phyloP scores from a whole-genome alignment of 441 rosid species.

The Pelargonium australe region DNA sequence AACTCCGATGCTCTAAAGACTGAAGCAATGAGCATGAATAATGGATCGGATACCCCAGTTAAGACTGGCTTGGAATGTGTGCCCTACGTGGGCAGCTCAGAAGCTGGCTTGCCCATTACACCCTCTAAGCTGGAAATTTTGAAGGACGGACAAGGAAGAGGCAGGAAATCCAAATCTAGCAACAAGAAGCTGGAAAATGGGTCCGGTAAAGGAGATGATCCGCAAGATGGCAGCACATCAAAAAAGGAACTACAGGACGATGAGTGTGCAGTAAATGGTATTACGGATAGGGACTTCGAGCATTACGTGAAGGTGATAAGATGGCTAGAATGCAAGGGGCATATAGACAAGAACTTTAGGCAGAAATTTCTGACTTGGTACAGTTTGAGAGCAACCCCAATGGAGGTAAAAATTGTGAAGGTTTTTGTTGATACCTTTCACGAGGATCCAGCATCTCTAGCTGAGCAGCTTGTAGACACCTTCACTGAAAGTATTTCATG shows the following conservation, averaged over 20 bases:
- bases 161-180: slow-evolving; percentile 37
- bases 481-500: slow-evolving; percentile 62
- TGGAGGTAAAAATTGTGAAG: slow-evolving; percentile 74
- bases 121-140: slow-evolving; percentile 66
- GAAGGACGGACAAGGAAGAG: slow-evolving; percentile 47
- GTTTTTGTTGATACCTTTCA: slow-evolving; percentile 61
- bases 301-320: slow-evolving; percentile 67
- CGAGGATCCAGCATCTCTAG: slow-evolving; percentile 76
- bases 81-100: slow-evolving; percentile 36
- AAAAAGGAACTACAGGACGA: slow-evolving; percentile 38
- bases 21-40: slow-evolving; percentile 38
- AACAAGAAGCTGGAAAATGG: slow-evolving; percentile 46
- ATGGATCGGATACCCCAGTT: slow-evolving; percentile 35
- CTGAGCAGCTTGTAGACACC: slow-evolving; percentile 85
- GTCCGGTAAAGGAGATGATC: slow-evolving; percentile 38
- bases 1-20: slow-evolving; percentile 26
- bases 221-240: slow-evolving; percentile 51
- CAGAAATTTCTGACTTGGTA: slow-evolving; percentile 97
- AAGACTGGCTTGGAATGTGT: slow-evolving; percentile 37
- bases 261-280: slow-evolving; percentile 35
- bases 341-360: slow-evolving; percentile 78
- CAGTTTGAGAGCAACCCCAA: slow-evolving; percentile 71
- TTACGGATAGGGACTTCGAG: slow-evolving; percentile 59
- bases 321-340: slow-evolving; percentile 75
- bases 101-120: slow-evolving; percentile 60